Percentiles rank a stretch among this genome's conserved stretches.
phyloP scores from a whole-genome alignment of 176 grass and related monocot species.

The Dendrocalamus sinicus region DNA sequence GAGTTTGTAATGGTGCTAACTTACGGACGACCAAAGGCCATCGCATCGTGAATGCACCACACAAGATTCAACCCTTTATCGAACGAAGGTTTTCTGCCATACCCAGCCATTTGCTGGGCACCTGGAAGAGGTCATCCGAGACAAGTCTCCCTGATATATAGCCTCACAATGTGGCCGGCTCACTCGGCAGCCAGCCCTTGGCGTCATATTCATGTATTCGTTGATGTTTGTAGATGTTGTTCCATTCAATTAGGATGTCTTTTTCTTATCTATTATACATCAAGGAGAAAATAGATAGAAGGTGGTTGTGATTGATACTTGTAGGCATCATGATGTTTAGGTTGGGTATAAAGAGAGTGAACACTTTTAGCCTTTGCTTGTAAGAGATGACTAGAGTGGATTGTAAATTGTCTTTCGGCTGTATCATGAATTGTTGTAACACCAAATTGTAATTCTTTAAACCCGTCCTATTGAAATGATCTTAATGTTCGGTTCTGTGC shows the following conservation, averaged over 20 bases:
- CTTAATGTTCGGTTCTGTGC: background rate
- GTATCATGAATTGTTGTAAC: conserved; percentile 39
- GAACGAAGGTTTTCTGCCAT: conserved; percentile 29
- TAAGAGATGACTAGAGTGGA: conserved; percentile 41
- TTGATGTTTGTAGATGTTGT: conserved; percentile 43
- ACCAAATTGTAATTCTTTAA: conserved; percentile 13
- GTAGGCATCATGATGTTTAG: conserved; percentile 56
- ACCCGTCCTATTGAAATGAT: background rate
- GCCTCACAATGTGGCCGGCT: conserved; percentile 43
- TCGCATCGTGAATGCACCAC: conserved; percentile 30
- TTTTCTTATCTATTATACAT: conserved; percentile 50
- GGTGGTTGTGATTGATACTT: conserved; percentile 40
- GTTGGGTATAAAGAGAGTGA: conserved; percentile 38
- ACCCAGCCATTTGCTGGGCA: conserved; percentile 39
- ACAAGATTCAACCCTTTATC: conserved; percentile 26
- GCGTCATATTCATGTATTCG: conserved; percentile 55
- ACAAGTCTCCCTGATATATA: conserved; percentile 35
- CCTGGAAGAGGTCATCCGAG: conserved; percentile 23
- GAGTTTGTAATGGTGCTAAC: conserved; percentile 75
- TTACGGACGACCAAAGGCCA: conserved; percentile 57
- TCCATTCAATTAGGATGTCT: conserved; percentile 46
- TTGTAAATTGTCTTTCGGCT: conserved; percentile 27
- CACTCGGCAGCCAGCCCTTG: conserved; percentile 43
- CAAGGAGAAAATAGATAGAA: conserved; percentile 41
- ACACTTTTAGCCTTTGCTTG: conserved; percentile 48